Conservation (phyloP, 2,329 filamentous ascomycete genomes). For the Pyricularia pennisetigena region DNA sequence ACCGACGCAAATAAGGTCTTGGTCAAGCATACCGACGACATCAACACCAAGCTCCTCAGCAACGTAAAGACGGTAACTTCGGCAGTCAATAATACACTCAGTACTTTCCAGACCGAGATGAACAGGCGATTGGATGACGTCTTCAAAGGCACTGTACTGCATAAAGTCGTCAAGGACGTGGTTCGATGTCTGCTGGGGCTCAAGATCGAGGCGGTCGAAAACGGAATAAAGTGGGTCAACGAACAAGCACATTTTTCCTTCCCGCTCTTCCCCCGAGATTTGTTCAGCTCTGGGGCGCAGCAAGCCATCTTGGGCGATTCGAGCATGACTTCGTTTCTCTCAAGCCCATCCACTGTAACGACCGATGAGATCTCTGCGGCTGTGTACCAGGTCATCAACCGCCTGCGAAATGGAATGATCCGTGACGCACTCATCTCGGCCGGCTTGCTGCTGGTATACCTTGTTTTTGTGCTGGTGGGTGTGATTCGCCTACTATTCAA, state of each 20-base stretch:
- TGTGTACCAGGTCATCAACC: slow-evolving; percentile 57
- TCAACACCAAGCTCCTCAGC: slow-evolving; percentile 78
- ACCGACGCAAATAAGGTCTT: slow-evolving; percentile 66
- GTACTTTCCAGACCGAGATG: slow-evolving; percentile 71
- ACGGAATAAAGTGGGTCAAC: slow-evolving; percentile 83
- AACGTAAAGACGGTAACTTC: slow-evolving; percentile 79
- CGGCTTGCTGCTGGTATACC: slow-evolving; percentile 64
- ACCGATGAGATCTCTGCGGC: slow-evolving; percentile 75
- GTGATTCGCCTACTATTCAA: slow-evolving; percentile 31
- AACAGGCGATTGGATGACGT: slow-evolving; percentile 61
- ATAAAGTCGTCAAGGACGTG: slow-evolving; percentile 68
- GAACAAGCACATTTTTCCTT: slow-evolving; percentile 78
- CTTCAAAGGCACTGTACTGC: slow-evolving; percentile 74
- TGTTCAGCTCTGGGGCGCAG: slow-evolving; percentile 72
- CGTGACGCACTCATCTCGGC: slow-evolving; percentile 74
- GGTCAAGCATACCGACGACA: slow-evolving; percentile 37
- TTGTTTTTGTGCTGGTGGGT: slow-evolving; percentile 45
- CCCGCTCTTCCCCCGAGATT: slow-evolving; percentile 67
- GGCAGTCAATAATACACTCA: slow-evolving; percentile 79
- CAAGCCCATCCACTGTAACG: slow-evolving; percentile 61
- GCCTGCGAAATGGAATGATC: slow-evolving; percentile 57
- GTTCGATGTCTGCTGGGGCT: slow-evolving; percentile 80
- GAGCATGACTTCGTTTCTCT: slow-evolving; percentile 60
- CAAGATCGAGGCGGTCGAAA: slow-evolving; percentile 76
- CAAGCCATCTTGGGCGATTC: slow-evolving; percentile 48